A percentile compares a stretch with the other conserved stretches of the same genome.
These are phyloP conservation scores for Vigna unguiculata DNA, from an alignment of 306 rosid species.

Conservation along the genomic window DNA sequence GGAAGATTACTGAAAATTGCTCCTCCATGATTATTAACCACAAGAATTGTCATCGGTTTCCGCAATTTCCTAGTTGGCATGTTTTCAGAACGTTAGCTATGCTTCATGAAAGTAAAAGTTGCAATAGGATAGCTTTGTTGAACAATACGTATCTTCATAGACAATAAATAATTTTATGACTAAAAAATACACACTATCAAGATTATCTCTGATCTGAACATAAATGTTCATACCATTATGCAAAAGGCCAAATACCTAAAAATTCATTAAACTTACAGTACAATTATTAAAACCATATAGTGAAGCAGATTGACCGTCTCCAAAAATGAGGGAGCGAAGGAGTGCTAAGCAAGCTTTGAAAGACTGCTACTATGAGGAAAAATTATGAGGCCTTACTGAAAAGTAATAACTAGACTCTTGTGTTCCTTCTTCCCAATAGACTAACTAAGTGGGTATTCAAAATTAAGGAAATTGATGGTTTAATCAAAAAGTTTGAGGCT, in stretches of 20 bases:
- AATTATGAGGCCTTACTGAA: too few relatives aligned
- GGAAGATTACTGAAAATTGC: constrained; percentile 95
- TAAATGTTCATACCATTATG: constrained; percentile 18
- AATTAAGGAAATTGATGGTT: too few relatives aligned
- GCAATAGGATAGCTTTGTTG: constrained; percentile 1
- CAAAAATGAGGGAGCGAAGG: neutral
- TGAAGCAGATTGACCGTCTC: neutral
- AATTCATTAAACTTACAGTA: neutral
- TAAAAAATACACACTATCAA: neutral
- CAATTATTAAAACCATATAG: neutral
- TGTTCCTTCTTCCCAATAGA: too few relatives aligned
- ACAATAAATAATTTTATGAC: constrained; percentile 3
- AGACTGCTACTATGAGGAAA: too few relatives aligned
- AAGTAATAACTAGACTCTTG: too few relatives aligned
- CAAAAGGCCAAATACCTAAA: neutral
- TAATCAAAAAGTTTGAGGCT: too few relatives aligned
- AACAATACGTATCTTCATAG: constrained; percentile 23
- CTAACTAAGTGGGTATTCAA: too few relatives aligned
- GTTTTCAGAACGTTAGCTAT: constrained; percentile 35
- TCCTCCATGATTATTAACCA: constrained; percentile 93
- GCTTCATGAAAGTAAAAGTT: constrained; percentile 15
- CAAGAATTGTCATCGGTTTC: constrained; percentile 88
- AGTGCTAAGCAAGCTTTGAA: too few relatives aligned
- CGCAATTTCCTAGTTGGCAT: constrained; percentile 63
- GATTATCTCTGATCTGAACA: constrained; percentile 8